These are phyloP conservation scores for Paraphoma chrysanthemicola DNA, from an alignment of 2,329 filamentous ascomycete genomes.

Conservation along the genomic window DNA sequence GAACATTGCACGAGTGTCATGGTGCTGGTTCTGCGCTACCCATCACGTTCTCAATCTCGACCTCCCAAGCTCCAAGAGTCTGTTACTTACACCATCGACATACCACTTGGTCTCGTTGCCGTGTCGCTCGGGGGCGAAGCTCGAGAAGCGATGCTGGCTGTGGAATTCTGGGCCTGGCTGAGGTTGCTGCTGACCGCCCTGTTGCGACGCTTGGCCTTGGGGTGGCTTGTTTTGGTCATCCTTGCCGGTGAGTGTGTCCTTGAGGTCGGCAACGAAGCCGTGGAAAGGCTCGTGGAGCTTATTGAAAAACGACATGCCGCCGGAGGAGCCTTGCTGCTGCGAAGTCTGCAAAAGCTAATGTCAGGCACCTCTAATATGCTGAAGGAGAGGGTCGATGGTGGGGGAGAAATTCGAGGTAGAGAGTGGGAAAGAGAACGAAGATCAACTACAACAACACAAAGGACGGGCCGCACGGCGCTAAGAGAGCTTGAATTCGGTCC, in stretches of 20 bases:
- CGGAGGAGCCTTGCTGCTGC: conserved; percentile 36
- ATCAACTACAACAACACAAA: conserved; percentile 3
- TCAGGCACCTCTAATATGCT: conserved; percentile 4
- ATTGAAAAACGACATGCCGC: conserved; percentile 57
- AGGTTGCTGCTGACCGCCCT: conserved; percentile 18
- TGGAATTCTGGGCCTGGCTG: conserved; percentile 49
- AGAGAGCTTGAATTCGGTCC: conserved; percentile 14
- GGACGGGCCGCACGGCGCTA: conserved; percentile 19
- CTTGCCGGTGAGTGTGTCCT: conserved; percentile 56
- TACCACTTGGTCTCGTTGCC: conserved; percentile 85
- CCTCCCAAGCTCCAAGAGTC: conserved; percentile 3
- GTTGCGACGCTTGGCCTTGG: conserved; percentile 30
- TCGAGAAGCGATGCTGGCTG: conserved; percentile 59
- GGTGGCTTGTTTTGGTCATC: conserved; percentile 52
- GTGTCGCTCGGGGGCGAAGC: conserved; percentile 75
- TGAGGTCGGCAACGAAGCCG: conserved; percentile 59
- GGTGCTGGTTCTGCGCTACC: no score
- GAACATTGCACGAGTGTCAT: no score
- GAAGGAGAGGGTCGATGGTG: no score
- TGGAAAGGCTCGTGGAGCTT: conserved; percentile 63
- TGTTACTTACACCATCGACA: conserved; percentile 66
- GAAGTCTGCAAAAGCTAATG: conserved; percentile 16
- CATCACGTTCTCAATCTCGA: no score
- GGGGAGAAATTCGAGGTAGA: no score
- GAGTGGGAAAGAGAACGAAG: not conserved